A percentile compares a stretch with the other conserved stretches of the same genome.
Evolutionary conservation across 2,329 filamentous ascomycete species (phyloP).

Genomic region (Seiridium unicorne): DNA sequence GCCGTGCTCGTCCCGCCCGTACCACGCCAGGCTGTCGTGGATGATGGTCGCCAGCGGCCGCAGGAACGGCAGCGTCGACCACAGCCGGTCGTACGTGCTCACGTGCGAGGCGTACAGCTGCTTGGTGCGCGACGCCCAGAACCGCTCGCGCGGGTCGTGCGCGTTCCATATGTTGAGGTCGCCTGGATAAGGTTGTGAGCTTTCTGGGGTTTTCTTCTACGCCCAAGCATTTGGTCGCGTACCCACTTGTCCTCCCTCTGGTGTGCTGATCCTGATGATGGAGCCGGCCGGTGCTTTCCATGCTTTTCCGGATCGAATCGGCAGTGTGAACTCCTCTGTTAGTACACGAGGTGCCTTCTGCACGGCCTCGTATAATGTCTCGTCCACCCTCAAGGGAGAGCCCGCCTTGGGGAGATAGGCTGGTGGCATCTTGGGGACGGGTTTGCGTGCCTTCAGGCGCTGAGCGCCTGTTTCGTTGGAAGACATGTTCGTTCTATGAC

Average conservation of each 20-base stretch:
- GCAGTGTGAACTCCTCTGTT: slow-evolving; percentile 58
- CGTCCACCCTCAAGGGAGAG: slow-evolving; percentile 43
- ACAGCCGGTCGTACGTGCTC: slow-evolving; percentile 68
- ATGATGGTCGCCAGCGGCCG: slow-evolving; percentile 71
- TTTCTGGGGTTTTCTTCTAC: no score
- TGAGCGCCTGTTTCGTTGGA: slow-evolving; percentile 14
- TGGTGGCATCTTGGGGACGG: slow-evolving; percentile 46
- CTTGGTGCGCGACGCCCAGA: slow-evolving; percentile 78
- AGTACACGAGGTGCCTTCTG: slow-evolving; percentile 43
- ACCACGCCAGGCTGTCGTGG: slow-evolving; percentile 62
- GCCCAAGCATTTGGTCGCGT: slow-evolving; percentile 14
- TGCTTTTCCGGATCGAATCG: slow-evolving; percentile 71
- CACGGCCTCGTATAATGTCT: slow-evolving; percentile 58
- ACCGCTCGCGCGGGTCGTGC: slow-evolving; percentile 73
- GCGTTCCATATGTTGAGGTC: slow-evolving; percentile 82
- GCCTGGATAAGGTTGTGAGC: slow-evolving; percentile 35
- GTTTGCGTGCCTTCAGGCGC: slow-evolving; percentile 40
- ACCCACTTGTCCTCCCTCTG: slow-evolving; percentile 73
- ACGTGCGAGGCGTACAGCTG: slow-evolving; percentile 79
- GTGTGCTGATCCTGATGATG: slow-evolving; percentile 72
- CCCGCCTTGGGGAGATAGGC: slow-evolving; percentile 44
- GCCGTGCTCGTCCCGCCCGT: slow-evolving; percentile 61
- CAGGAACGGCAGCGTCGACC: slow-evolving; percentile 76
- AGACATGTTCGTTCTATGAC: not conserved
- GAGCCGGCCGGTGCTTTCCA: slow-evolving; percentile 69